A percentile compares a stretch with the other conserved stretches of the same genome.
These are phyloP conservation scores for Mrakia frigida DNA, from an alignment of 768 basidiomycete species.

Conservation along the genomic window DNA sequence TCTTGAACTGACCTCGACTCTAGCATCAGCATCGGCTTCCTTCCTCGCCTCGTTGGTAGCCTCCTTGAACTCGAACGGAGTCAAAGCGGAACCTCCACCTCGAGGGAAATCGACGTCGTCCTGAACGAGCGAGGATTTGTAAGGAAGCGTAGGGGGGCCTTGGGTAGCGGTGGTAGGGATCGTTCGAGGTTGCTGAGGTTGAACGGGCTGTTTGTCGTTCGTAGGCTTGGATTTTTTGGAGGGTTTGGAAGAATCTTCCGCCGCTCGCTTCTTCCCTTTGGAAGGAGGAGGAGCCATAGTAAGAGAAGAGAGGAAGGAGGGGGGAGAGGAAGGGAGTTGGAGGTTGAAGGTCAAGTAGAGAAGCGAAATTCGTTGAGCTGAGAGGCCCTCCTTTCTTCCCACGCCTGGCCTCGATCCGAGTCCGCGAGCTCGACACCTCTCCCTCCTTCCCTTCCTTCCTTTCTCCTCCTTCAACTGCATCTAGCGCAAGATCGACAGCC, in stretches of 20 bases:
- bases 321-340: background rate
- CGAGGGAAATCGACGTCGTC: slow-evolving; percentile 90
- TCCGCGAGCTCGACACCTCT: no score
- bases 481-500: background rate
- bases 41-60: slow-evolving; percentile 75
- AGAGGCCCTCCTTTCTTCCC: background rate
- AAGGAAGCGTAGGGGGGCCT: slow-evolving; percentile 38
- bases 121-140: slow-evolving; percentile 41
- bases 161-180: slow-evolving; percentile 11
- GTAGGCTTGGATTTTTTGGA: slow-evolving; percentile 25
- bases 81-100: slow-evolving; percentile 84
- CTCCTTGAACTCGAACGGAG: slow-evolving; percentile 80
- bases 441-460: no score
- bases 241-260: slow-evolving; percentile 16
- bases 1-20: slow-evolving; percentile 54
- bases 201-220: background rate
- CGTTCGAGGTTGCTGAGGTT: background rate
- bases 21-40: slow-evolving; percentile 73
- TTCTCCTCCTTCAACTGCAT: background rate
- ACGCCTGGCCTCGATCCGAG: no score
- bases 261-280: slow-evolving; percentile 29
- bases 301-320: background rate
- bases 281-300: slow-evolving; percentile 9
- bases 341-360: background rate
- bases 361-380: background rate